phyloP scores from a whole-genome alignment of 2,329 filamentous ascomycete genomes.

The Trematosphaeria pertusa region DNA sequence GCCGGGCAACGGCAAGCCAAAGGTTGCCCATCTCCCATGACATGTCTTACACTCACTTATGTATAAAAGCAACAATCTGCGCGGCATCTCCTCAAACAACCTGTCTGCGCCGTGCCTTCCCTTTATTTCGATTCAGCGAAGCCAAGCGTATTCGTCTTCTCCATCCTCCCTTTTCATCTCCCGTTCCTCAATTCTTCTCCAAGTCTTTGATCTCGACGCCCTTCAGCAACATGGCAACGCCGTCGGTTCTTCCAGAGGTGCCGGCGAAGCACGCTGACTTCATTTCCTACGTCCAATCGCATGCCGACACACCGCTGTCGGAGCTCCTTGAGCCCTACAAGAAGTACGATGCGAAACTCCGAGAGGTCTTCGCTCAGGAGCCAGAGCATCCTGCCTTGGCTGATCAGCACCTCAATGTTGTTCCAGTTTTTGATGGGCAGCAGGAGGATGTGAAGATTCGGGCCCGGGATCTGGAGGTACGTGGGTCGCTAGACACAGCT shows the following conservation, averaged over 20 bases:
- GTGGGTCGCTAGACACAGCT: too few species aligned
- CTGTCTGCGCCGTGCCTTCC: too few species aligned
- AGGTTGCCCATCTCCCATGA: not conserved
- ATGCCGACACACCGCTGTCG: constrained; percentile 61
- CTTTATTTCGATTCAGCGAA: too few species aligned
- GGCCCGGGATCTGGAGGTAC: constrained; percentile 64
- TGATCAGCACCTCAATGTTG: constrained; percentile 66
- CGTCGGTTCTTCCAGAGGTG: constrained; percentile 40
- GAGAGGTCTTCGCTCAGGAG: constrained; percentile 73
- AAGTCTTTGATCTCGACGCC: too few species aligned
- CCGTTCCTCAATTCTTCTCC: too few species aligned
- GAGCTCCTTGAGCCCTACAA: constrained; percentile 72
- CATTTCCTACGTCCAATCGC: constrained; percentile 61
- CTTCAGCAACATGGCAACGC: too few species aligned
- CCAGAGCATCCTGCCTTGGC: constrained; percentile 64
- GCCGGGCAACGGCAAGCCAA: not conserved
- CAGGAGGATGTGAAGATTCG: constrained; percentile 66
- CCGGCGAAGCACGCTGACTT: constrained; percentile 52
- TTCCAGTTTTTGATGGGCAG: constrained; percentile 67
- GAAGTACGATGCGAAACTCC: constrained; percentile 70
- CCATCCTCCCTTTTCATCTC: too few species aligned
- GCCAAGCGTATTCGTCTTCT: too few species aligned
- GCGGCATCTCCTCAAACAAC: too few species aligned
- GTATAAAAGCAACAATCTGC: not conserved
- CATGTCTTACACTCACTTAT: not conserved